Evolutionary conservation across 2,329 filamentous ascomycete species (phyloP), one percentile per base, ranked within the genome.

Genomic region (Ustulina deusta): DNA sequence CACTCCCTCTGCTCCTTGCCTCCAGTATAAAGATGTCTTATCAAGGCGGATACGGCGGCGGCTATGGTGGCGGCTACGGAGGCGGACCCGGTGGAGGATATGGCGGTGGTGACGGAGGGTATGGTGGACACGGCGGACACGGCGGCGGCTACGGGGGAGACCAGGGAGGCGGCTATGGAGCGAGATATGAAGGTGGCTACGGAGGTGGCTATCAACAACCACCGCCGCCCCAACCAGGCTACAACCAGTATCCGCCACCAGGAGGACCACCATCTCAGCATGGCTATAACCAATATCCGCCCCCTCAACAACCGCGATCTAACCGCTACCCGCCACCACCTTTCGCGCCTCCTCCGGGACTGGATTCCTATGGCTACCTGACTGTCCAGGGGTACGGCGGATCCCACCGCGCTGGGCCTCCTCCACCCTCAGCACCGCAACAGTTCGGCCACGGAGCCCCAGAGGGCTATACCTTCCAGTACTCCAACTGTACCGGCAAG

Each of bases 401-500:
- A 66, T 69, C 71, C 6, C 75, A 78, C 44, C 75, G 74, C 71
- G 75, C 73, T 71, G 69, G 74, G 0, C 80, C 81, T 11, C 83
- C 83, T 25, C 86, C 86, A 15, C 86, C 87, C 0, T 77, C 79
- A 3, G 81, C 79, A 1, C 79, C 83, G 6, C 88, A 90, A 77
- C 77, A 84, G 70, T 91, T 91, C 73, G 89, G 90, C 57, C 85
- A 90, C 71, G 91, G 91, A 67, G 91, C 91, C 0, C 91, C 91
- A 1, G 79, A 84, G 22, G 86, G 85, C 69, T 93, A 93, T 78
- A 89, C 86, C 6, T 93, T 92, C 82, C 89, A 93, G 80, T 93
- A 93, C 82, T 92, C 89, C 64, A 89, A 90, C 77, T 94, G 91
- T 78, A 90, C 88, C 6, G 91, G 91, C 60, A 86, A 86, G 71